Evolutionary conservation across 441 rosid genomes (phyloP).

Genomic region (Pelargonium myrrhifolium): DNA sequence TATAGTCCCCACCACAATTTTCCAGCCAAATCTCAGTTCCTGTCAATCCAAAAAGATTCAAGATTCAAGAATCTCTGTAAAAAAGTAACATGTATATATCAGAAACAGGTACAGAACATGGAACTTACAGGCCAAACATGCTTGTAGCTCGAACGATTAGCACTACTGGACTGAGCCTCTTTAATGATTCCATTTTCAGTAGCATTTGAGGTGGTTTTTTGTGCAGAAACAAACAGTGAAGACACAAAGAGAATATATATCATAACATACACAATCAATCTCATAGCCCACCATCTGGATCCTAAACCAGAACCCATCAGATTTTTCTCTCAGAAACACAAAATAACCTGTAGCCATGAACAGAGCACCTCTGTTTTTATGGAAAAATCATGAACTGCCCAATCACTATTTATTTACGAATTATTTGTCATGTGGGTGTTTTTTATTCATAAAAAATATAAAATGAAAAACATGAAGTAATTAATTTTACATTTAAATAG

Average conservation of each 20-base stretch:
- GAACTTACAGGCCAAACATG: constrained; percentile 87
- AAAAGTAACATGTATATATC: neutral
- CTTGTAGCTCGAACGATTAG: constrained; percentile 33
- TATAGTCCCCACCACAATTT: constrained; percentile 27
- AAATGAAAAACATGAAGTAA: too few species aligned
- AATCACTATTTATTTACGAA: neutral
- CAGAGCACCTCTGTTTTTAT: neutral
- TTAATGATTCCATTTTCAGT: neutral
- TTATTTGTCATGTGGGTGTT: neutral
- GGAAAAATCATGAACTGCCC: neutral
- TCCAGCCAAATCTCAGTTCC: constrained; percentile 34
- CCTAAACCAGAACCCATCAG: neutral
- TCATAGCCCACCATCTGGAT: neutral
- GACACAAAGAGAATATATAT: neutral
- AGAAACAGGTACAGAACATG: neutral
- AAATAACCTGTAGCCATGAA: neutral
- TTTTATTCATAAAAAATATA: too few species aligned
- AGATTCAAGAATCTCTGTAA: neutral
- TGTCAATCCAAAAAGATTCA: neutral
- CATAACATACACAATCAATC: neutral
- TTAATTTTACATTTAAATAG: neutral
- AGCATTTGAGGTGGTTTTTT: neutral
- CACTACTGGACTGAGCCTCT: neutral
- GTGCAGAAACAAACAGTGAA: neutral
- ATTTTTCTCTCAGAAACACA: neutral